Evolutionary conservation across 306 rosid species (phyloP).

Genomic region (Luffa aegyptiaca): DNA sequence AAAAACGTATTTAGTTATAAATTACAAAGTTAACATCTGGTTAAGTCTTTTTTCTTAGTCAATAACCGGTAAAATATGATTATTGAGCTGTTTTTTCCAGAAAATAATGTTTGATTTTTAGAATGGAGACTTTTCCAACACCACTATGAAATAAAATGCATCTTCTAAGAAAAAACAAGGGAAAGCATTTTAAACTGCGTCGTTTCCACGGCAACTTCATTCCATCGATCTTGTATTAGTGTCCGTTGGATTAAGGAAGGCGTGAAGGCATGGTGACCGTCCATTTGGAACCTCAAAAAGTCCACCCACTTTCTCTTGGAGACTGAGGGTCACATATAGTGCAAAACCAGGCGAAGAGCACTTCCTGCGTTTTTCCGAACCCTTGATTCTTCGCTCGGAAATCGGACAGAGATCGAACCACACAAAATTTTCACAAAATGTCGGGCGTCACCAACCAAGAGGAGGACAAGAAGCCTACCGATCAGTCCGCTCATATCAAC

Average conservation of each 20-base stretch:
- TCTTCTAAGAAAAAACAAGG: background rate
- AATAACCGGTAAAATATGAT: too few species aligned
- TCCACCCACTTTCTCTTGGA: background rate
- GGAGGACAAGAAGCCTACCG: constrained; percentile 38
- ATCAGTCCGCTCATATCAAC: constrained; percentile 36
- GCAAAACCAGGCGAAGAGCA: background rate
- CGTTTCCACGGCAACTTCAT: background rate
- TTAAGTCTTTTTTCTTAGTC: too few species aligned
- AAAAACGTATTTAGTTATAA: too few species aligned
- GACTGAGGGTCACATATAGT: background rate
- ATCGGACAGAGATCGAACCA: background rate
- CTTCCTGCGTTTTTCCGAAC: background rate
- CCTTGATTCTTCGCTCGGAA: background rate
- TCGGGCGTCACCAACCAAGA: constrained; percentile 35
- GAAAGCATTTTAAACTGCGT: background rate
- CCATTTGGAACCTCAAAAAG: background rate
- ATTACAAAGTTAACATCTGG: too few species aligned
- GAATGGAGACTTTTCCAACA: background rate
- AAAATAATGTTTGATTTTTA: too few species aligned
- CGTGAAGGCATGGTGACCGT: background rate
- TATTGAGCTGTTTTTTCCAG: too few species aligned
- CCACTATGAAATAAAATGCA: background rate
- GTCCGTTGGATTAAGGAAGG: background rate
- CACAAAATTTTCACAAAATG: constrained; percentile 5
- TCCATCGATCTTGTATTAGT: background rate